Conservation (phyloP, 148 eudicot species). For the Rhododendron simsii region DNA sequence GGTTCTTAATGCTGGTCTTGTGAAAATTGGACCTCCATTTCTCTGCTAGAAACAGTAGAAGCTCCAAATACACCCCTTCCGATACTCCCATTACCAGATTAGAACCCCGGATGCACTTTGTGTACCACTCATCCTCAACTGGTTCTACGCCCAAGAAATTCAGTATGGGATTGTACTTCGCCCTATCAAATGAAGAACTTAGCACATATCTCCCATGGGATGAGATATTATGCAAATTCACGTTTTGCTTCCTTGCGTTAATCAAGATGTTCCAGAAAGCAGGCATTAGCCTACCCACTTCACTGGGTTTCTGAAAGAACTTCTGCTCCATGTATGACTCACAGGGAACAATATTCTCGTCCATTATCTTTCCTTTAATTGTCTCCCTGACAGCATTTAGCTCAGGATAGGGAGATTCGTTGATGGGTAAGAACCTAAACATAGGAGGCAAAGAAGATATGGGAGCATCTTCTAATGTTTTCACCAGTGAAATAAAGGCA, state of each 20-base stretch:
- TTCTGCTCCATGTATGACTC: conserved; percentile 42
- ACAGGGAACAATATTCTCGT: conserved; percentile 43
- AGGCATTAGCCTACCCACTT: conserved; percentile 49
- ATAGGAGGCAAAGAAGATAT: conserved; percentile 33
- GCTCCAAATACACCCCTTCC: conserved; percentile 40
- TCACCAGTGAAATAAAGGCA: conserved; percentile 47
- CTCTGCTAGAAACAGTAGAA: conserved; percentile 44
- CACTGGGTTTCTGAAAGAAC: conserved; percentile 52
- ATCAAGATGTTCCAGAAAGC: conserved; percentile 49
- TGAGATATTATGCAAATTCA: conserved; percentile 42
- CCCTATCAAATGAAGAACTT: conserved; percentile 46
- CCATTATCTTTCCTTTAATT: conserved; percentile 29
- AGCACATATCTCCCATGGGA: conserved; percentile 58
- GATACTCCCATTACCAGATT: conserved; percentile 46
- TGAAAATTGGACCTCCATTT: conserved; percentile 40
- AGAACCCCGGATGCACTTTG: conserved; percentile 55
- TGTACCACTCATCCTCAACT: conserved; percentile 55
- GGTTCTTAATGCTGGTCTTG: conserved; percentile 24
- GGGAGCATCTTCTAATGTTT: conserved; percentile 36
- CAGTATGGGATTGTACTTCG: conserved; percentile 33
- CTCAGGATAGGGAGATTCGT: conserved; percentile 26
- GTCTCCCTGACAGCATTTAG: conserved; percentile 40
- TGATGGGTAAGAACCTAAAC: conserved; percentile 49
- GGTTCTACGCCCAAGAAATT: conserved; percentile 43
- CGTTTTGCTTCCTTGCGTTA: conserved; percentile 33